phyloP scores from a whole-genome alignment of 495 filamentous ascomycete genomes.

The Chaetomium tenue region DNA sequence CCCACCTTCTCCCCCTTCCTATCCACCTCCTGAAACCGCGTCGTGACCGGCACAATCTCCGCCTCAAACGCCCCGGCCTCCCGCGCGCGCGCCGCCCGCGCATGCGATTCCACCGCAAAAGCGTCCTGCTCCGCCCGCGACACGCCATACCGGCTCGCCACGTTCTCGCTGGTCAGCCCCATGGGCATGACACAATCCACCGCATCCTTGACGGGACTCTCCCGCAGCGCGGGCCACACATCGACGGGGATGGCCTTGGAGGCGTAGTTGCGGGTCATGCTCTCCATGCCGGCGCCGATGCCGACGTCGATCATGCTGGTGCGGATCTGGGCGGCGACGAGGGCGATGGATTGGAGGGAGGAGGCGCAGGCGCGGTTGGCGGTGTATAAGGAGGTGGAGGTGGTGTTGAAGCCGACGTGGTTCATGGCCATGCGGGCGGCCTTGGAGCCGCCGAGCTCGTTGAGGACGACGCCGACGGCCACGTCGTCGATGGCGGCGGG shows the following conservation, averaged over 20 bases:
- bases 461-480: conserved; percentile 80
- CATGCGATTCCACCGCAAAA: conserved; percentile 73
- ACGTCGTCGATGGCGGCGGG: conserved; percentile 74
- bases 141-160: conserved; percentile 75
- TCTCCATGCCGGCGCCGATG: conserved; percentile 88
- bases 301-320: conserved; percentile 72
- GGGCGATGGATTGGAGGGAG: conserved; percentile 70
- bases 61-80: conserved; percentile 65
- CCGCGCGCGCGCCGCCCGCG: conserved; percentile 67
- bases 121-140: conserved; percentile 73
- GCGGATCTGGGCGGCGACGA: conserved; percentile 67
- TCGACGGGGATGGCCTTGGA: conserved; percentile 75
- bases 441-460: conserved; percentile 87
- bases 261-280: conserved; percentile 89
- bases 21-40: conserved; percentile 62
- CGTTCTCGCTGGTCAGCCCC: conserved; percentile 91
- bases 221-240: conserved; percentile 70
- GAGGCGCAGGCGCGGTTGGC: conserved; percentile 85
- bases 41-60: conserved; percentile 76
- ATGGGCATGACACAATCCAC: conserved; percentile 89
- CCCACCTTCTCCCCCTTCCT: conserved; percentile 58
- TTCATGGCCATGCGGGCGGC: conserved; percentile 87
- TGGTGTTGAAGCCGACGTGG: conserved; percentile 71
- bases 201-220: conserved; percentile 64
- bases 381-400: conserved; percentile 74